phyloP scores from a whole-genome alignment of 2,329 filamentous ascomycete species.

The Microdochium paspali region DNA sequence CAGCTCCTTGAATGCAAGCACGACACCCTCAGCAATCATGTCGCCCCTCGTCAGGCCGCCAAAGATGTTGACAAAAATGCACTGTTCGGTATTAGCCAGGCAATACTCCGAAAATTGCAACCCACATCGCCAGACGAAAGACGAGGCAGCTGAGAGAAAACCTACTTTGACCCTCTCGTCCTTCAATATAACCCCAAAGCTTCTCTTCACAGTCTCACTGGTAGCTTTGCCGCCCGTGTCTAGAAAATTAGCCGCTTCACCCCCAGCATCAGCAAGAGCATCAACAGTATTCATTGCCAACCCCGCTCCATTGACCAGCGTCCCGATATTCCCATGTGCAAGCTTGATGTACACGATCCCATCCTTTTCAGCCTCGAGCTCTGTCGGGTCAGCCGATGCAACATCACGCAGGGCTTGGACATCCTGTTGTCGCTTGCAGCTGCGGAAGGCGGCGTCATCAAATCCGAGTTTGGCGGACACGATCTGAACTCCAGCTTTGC shows the following conservation, averaged over 20 bases:
- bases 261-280: conserved; percentile 58
- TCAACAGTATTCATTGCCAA: conserved; percentile 89
- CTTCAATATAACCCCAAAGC: conserved; percentile 63
- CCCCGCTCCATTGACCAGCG: conserved; percentile 80
- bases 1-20: conserved; percentile 63
- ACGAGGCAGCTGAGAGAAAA: conserved; percentile 31
- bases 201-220: conserved; percentile 66
- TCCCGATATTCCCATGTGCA: conserved; percentile 55
- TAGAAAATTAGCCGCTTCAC: conserved; percentile 71
- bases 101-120: too few species aligned
- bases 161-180: conserved; percentile 62
- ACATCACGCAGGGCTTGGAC: conserved; percentile 48
- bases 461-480: conserved; percentile 51
- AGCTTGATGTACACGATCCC: conserved; percentile 73
- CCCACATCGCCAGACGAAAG: too few species aligned
- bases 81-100: conserved; percentile 9
- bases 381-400: conserved; percentile 40
- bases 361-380: conserved; percentile 53
- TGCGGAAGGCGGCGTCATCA: conserved; percentile 61
- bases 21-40: conserved; percentile 71
- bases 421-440: conserved; percentile 48
- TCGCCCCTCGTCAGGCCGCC: conserved; percentile 58
- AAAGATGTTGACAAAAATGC: conserved; percentile 49
- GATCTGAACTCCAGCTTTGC: conserved; percentile 33
- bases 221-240: conserved; percentile 89